These are phyloP conservation scores for Dianthus caryophyllus DNA, from an alignment of 148 eudicot species.

Conservation along the genomic window DNA sequence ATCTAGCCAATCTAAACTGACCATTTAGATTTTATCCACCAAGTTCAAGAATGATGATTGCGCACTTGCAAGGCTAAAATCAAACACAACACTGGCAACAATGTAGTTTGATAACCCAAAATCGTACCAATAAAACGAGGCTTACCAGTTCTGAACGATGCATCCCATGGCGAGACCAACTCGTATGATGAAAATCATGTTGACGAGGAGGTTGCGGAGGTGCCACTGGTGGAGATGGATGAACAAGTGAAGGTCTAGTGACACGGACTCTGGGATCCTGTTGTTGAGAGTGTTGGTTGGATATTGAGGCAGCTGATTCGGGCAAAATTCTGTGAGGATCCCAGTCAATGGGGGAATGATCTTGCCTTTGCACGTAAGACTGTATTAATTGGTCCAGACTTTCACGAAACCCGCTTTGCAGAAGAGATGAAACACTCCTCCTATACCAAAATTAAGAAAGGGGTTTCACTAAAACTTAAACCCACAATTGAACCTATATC, in stretches of 20 bases:
- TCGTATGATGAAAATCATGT: conserved; percentile 67
- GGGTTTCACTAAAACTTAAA: background rate
- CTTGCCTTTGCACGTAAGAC: conserved; percentile 91
- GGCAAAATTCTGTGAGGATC: conserved; percentile 78
- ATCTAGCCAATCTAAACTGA: background rate
- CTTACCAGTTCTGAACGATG: conserved; percentile 85
- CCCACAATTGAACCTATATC: background rate
- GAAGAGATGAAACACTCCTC: conserved; percentile 98
- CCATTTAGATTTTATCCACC: no score
- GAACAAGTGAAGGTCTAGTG: conserved; percentile 53
- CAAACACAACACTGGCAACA: background rate
- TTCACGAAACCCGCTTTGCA: conserved; percentile 94
- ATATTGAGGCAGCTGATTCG: conserved; percentile 48
- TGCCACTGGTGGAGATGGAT: conserved; percentile 88
- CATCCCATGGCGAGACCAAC: conserved; percentile 79
- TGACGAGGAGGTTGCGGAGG: conserved; percentile 96
- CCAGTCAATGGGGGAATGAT: conserved; percentile 78
- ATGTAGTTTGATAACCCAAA: background rate
- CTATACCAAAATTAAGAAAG: conserved; percentile 32
- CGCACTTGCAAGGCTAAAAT: no score
- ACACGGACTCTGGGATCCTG: conserved; percentile 53
- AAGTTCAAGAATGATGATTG: no score
- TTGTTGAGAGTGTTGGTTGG: conserved; percentile 51
- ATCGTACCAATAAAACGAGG: conserved; percentile 7
- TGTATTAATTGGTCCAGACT: conserved; percentile 91